A percentile compares a stretch with the other conserved stretches of the same genome.
These are phyloP conservation scores for Paecilomyces fulvus DNA, from an alignment of 2,329 filamentous ascomycete genomes.

Conservation along the genomic window DNA sequence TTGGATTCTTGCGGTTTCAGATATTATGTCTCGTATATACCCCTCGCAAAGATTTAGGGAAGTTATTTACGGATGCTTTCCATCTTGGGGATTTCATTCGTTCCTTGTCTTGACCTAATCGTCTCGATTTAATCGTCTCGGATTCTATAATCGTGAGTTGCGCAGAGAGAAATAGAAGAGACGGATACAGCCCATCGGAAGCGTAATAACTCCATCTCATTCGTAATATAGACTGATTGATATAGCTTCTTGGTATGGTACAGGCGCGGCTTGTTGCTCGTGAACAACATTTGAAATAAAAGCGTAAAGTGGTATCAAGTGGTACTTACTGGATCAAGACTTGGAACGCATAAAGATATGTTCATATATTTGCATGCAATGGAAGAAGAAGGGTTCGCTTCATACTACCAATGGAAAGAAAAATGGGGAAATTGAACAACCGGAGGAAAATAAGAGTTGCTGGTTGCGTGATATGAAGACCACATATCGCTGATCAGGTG, in stretches of 20 bases:
- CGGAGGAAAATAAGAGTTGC: not conserved
- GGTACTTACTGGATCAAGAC: not conserved
- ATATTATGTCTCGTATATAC: not conserved
- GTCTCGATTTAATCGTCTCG: no score
- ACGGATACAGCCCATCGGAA: no score
- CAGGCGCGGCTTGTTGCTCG: no score
- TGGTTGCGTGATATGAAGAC: not conserved
- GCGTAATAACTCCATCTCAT: no score
- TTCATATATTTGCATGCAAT: no score
- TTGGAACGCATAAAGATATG: not conserved
- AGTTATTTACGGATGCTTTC: not conserved
- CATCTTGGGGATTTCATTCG: not conserved
- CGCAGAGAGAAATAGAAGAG: no score
- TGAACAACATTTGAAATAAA: no score
- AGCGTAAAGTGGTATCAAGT: no score
- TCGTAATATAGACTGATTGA: no score
- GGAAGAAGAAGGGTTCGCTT: no score
- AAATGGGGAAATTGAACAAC: not conserved
- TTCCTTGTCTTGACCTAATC: not conserved
- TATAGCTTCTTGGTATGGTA: no score
- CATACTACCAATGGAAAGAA: not conserved
- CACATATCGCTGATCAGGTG: not conserved
- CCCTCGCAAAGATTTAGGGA: not conserved
- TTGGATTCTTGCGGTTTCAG: not conserved
- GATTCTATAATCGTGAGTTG: no score